These are phyloP conservation scores for Micromonas pusilla DNA, from an alignment of 139 green algal species.

Conservation along the genomic window DNA sequence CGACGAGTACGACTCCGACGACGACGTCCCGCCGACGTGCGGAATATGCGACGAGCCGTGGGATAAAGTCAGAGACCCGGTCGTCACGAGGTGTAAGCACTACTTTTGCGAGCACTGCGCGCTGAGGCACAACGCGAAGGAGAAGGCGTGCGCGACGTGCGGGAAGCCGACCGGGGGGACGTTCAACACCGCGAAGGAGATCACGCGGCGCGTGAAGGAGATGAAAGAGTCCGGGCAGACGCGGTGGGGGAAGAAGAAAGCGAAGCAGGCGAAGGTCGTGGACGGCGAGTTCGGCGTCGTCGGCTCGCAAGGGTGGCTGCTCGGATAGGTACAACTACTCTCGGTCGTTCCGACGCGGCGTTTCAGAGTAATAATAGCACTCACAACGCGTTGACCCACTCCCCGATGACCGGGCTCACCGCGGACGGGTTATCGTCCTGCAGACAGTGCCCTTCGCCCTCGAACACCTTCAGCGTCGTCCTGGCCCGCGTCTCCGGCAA, in stretches of 20 bases:
- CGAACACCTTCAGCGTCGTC: slow-evolving; percentile 39
- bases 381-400: slow-evolving; percentile 35
- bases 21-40: slow-evolving; percentile 91
- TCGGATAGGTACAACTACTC: neutral
- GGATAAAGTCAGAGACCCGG: slow-evolving; percentile 68
- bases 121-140: slow-evolving; percentile 80
- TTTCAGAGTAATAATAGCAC: neutral
- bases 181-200: slow-evolving; percentile 92
- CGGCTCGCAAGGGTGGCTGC: neutral
- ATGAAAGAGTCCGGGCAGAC: slow-evolving; percentile 36
- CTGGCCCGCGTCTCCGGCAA: slow-evolving; percentile 37
- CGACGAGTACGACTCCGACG: slow-evolving; percentile 54
- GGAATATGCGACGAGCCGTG: slow-evolving; percentile 80
- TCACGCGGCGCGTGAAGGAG: slow-evolving; percentile 71
- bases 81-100: slow-evolving; percentile 89
- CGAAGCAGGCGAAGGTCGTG: neutral
- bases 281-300: neutral
- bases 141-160: slow-evolving; percentile 81
- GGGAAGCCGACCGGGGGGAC: slow-evolving; percentile 80
- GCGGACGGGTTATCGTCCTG: slow-evolving; percentile 45
- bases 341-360: no score
- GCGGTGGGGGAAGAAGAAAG: neutral
- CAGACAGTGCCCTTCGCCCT: slow-evolving; percentile 56
- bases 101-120: slow-evolving; percentile 98
- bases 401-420: slow-evolving; percentile 31